Conservation (phyloP, 768 basidiomycete species). For the Dentipellis sp. region DNA sequence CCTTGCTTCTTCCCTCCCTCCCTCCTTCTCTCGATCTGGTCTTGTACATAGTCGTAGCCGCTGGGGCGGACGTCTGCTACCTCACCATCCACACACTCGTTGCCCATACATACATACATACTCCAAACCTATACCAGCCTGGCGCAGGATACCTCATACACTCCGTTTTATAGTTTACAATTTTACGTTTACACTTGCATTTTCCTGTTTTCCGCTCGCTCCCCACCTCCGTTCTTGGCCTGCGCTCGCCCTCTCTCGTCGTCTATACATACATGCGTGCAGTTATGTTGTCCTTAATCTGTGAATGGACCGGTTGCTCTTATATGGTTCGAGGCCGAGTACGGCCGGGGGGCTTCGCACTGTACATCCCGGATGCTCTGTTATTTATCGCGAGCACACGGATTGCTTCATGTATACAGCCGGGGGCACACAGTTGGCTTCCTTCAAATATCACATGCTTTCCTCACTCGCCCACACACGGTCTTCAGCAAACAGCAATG, state of each 20-base stretch:
- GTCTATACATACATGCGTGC: neutral
- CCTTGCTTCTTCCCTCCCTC: neutral
- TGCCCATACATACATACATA: neutral
- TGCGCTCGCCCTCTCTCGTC: too few species aligned
- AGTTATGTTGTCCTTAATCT: neutral
- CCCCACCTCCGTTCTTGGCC: too few species aligned
- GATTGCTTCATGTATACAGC: too few species aligned
- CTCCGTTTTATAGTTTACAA: neutral
- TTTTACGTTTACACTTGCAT: neutral
- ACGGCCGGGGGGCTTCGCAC: too few species aligned
- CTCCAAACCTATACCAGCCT: neutral
- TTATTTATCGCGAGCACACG: too few species aligned
- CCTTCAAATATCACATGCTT: too few species aligned
- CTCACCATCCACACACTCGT: neutral
- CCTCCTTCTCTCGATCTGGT: neutral
- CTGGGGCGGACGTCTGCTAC: neutral
- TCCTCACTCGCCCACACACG: too few species aligned
- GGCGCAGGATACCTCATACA: neutral
- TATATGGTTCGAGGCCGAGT: too few species aligned
- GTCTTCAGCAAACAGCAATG: too few species aligned
- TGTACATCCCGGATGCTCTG: too few species aligned
- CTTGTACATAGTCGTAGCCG: neutral
- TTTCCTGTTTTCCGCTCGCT: neutral
- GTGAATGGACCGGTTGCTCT: neutral
- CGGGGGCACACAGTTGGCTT: too few species aligned